Percentiles rank a stretch among this genome's conserved stretches.
Evolutionary conservation across 2,329 filamentous ascomycete species (phyloP).

Genomic region (Scedosporium boydii): DNA sequence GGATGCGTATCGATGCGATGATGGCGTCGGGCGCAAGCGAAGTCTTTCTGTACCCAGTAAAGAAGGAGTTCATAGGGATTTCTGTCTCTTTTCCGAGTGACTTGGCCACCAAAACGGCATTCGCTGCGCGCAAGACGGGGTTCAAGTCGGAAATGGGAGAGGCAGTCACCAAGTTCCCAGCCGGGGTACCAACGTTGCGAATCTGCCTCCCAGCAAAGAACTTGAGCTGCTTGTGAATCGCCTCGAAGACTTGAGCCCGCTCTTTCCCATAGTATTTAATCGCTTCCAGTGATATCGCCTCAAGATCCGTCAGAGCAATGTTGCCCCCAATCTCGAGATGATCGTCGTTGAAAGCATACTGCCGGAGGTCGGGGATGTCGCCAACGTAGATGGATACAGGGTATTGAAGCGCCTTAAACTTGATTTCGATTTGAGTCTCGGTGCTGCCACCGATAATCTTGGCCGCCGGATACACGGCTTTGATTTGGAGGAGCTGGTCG

Average conservation of each 20-base stretch:
- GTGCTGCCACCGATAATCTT: constrained; percentile 95
- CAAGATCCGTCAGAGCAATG: constrained; percentile 82
- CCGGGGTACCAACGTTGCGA: constrained; percentile 92
- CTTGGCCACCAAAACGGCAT: constrained; percentile 72
- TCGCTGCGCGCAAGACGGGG: constrained; percentile 82
- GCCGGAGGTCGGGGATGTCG: constrained; percentile 80
- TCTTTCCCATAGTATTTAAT: constrained; percentile 65
- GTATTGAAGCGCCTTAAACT: constrained; percentile 93
- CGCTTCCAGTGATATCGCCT: constrained; percentile 72
- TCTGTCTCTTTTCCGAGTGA: constrained; percentile 64
- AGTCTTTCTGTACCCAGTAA: constrained; percentile 82
- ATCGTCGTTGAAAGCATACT: constrained; percentile 70
- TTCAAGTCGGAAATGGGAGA: constrained; percentile 96
- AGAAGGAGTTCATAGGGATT: constrained; percentile 88
- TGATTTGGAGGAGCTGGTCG: constrained; percentile 84
- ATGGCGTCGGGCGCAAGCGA: constrained; percentile 73
- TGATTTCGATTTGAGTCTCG: constrained; percentile 96
- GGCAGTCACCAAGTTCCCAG: constrained; percentile 87
- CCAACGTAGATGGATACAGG: constrained; percentile 84
- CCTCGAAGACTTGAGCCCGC: constrained; percentile 72
- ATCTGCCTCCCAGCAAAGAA: constrained; percentile 96
- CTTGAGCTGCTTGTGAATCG: constrained; percentile 85
- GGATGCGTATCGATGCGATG: constrained; percentile 80
- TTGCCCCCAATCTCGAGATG: constrained; percentile 90
- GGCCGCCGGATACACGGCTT: constrained; percentile 70